Percentiles rank a stretch among this genome's conserved stretches.
phyloP scores from a whole-genome alignment of 2,329 filamentous ascomycete genomes.

The Furcasterigmium sp. region DNA sequence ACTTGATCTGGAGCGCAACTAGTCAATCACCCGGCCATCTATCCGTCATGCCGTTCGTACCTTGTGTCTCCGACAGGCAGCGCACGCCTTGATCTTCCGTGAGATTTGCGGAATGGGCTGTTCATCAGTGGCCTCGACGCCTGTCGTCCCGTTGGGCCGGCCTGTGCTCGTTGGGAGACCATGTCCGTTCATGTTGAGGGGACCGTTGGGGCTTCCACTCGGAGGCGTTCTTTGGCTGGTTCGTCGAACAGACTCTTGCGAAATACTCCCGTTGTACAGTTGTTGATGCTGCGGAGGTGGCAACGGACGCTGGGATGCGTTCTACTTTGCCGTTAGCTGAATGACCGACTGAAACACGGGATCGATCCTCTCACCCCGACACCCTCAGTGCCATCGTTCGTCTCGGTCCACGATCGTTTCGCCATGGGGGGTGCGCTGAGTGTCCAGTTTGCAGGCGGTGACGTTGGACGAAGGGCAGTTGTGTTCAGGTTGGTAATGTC shows the following conservation, averaged over 20 bases:
- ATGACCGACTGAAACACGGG: background rate
- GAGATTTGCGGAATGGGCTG: conserved; percentile 26
- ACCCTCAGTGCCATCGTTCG: conserved; percentile 8
- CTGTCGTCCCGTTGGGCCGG: background rate
- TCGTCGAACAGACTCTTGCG: conserved; percentile 4
- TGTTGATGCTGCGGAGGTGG: background rate
- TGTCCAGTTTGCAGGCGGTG: background rate
- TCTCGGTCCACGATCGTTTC: conserved; percentile 12
- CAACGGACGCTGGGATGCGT: background rate
- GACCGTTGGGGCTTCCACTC: background rate
- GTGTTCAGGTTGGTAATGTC: no score
- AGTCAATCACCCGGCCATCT: background rate
- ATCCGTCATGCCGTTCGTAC: conserved; percentile 13
- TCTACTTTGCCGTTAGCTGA: conserved; percentile 6
- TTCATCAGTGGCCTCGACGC: conserved; percentile 4
- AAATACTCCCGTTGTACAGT: background rate
- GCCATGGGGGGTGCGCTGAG: conserved; percentile 6
- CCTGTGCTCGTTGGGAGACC: no score
- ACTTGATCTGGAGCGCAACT: conserved; percentile 26
- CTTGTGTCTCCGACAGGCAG: conserved; percentile 35
- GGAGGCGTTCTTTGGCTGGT: conserved; percentile 5
- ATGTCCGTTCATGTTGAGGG: background rate
- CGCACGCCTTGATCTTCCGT: conserved; percentile 33
- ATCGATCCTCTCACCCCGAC: conserved; percentile 1
- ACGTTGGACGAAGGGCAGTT: background rate